phyloP scores from a whole-genome alignment of 306 rosid genomes.

The Lathyrus tuberosus region DNA sequence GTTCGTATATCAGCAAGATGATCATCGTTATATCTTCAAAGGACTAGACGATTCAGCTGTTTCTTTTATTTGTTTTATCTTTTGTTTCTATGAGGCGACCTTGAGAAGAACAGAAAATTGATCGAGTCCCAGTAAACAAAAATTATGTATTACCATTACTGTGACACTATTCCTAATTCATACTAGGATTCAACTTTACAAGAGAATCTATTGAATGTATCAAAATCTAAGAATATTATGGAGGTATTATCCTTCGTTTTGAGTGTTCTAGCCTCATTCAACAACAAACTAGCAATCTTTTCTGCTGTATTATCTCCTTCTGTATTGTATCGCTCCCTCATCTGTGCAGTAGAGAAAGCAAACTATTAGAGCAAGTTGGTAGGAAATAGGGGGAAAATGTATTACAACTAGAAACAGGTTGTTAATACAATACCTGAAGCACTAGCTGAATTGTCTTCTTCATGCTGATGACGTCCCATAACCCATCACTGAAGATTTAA shows the following conservation, averaged over 20 bases:
- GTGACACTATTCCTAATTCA: constrained; percentile 50
- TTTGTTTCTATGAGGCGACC: constrained; percentile 27
- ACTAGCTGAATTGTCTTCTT: constrained; percentile 83
- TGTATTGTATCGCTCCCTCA: constrained; percentile 55
- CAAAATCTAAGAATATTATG: constrained; percentile 91
- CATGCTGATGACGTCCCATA: constrained; percentile 84
- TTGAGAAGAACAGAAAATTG: constrained; percentile 29
- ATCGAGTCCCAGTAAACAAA: constrained; percentile 24
- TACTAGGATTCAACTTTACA: constrained; percentile 84
- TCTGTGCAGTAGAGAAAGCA: constrained; percentile 50
- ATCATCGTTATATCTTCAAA: neutral
- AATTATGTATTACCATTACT: constrained; percentile 41
- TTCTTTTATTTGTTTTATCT: neutral
- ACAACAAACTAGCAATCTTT: constrained; percentile 74
- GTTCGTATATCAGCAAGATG: neutral
- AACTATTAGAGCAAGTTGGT: constrained; percentile 20
- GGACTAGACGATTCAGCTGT: neutral
- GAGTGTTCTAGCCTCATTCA: constrained; percentile 89
- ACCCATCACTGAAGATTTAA: constrained; percentile 76
- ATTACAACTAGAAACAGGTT: constrained; percentile 4
- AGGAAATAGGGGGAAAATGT: neutral
- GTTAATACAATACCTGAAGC: constrained; percentile 59
- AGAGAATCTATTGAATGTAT: constrained; percentile 50
- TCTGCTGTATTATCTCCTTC: constrained; percentile 66
- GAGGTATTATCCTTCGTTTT: constrained; percentile 97